Evolutionary conservation across 2,329 filamentous ascomycete genomes (phyloP).

Genomic region (Decorospora gaudefroyi): DNA sequence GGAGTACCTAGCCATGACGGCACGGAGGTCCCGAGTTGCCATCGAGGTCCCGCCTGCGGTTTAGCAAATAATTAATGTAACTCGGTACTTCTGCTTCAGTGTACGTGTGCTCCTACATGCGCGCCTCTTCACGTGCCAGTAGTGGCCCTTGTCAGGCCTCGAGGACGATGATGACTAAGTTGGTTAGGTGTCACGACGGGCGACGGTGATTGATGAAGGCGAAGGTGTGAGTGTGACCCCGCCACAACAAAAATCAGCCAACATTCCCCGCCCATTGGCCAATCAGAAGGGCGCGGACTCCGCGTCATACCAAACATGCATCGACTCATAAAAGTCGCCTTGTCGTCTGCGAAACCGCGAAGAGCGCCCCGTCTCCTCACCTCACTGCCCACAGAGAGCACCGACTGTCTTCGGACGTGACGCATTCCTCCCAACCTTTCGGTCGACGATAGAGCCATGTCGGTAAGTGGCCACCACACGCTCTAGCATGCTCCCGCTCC

Average conservation of each 20-base stretch:
- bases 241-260: slow-evolving; percentile 15
- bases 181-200: slow-evolving; percentile 4
- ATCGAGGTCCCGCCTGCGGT: too few species aligned
- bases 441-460: slow-evolving; percentile 29
- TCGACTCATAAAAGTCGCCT: slow-evolving; percentile 36
- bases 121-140: too few species aligned
- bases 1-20: slow-evolving; percentile 20
- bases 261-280: slow-evolving; percentile 18
- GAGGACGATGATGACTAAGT: too few species aligned
- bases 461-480: slow-evolving; percentile 23
- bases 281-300: slow-evolving; percentile 35
- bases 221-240: slow-evolving; percentile 8
- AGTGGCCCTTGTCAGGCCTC: too few species aligned
- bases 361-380: slow-evolving; percentile 3
- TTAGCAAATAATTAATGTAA: too few species aligned
- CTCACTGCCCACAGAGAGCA: neutral
- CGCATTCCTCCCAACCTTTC: too few species aligned
- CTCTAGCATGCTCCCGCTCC: slow-evolving; percentile 6
- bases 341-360: slow-evolving; percentile 18
- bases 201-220: slow-evolving; percentile 10
- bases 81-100: too few species aligned
- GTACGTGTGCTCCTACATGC: too few species aligned
- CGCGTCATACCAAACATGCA: slow-evolving; percentile 22
- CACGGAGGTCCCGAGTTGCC: slow-evolving; percentile 5
- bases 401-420: too few species aligned